Evolutionary conservation across 169 alveolate genomes (phyloP).

Genomic region (Plasmodium falciparum): DNA sequence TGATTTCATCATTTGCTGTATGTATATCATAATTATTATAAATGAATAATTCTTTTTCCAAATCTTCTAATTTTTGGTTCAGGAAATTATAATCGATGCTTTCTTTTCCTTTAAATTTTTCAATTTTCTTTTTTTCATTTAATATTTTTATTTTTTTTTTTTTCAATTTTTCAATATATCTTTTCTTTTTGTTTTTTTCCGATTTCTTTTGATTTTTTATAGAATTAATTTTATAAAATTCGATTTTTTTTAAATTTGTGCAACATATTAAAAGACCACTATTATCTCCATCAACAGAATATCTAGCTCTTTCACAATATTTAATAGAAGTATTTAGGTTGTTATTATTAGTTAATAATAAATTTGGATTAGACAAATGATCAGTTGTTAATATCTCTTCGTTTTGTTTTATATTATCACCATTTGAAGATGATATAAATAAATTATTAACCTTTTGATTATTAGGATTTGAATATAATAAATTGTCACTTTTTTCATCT

Average conservation of each 20-base stretch:
- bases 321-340: constrained; percentile 6
- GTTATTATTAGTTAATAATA: constrained; percentile 13
- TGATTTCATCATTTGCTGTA: constrained; percentile 73
- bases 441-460: not conserved
- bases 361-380: not conserved
- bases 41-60: constrained; percentile 32
- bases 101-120: constrained; percentile 60
- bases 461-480: not conserved
- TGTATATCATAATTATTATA: constrained; percentile 57
- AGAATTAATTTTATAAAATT: constrained; percentile 72
- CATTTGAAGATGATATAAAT: not conserved
- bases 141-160: constrained; percentile 46
- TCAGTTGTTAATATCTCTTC: not conserved
- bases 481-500: constrained; percentile 2
- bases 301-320: constrained; percentile 49
- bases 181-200: constrained; percentile 64
- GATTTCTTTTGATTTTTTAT: constrained; percentile 75
- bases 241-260: constrained; percentile 56
- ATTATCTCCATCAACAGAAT: constrained; percentile 56
- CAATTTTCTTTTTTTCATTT: constrained; percentile 43
- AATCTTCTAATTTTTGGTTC: constrained; percentile 15
- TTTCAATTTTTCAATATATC: constrained; percentile 65
- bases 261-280: constrained; percentile 64
- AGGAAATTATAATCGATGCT: constrained; percentile 32
- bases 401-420: too few species aligned